Evolutionary conservation across 2,329 filamentous ascomycete genomes (phyloP).

Genomic region (Fusarium tricinctum): DNA sequence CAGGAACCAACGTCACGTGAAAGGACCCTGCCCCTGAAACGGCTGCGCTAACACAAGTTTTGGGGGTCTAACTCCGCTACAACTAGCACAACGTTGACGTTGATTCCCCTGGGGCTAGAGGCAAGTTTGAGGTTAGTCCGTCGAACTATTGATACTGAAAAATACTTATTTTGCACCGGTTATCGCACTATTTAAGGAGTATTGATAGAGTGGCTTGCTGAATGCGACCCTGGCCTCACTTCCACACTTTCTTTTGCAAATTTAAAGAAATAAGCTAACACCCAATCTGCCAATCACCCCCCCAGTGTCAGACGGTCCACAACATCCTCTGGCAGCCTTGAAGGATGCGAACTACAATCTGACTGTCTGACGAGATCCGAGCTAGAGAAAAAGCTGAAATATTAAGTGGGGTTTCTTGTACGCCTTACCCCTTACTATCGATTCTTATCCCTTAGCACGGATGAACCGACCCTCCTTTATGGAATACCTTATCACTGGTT

Average conservation of each 20-base stretch:
- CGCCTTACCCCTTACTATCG: conserved; percentile 26
- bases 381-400: conserved; percentile 12
- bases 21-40: conserved; percentile 2
- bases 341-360: not conserved
- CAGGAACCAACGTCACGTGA: conserved; percentile 9
- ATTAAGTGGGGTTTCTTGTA: conserved; percentile 21
- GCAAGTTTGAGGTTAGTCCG: not conserved
- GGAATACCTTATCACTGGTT: too few species aligned
- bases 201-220: not conserved
- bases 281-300: not conserved
- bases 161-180: not conserved
- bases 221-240: not conserved
- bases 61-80: not conserved
- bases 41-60: conserved; percentile 2
- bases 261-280: not conserved
- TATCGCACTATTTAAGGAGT: not conserved
- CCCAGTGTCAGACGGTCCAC: not conserved
- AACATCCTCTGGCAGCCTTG: not conserved
- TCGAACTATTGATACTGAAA: not conserved
- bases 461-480: conserved; percentile 18
- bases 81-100: not conserved
- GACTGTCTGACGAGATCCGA: not conserved
- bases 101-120: not conserved
- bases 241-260: not conserved
- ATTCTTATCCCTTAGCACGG: conserved; percentile 15